Base-by-base conservation (phyloP, 257 asterid genomes). In the Nicotiana sylvestris region DNA sequence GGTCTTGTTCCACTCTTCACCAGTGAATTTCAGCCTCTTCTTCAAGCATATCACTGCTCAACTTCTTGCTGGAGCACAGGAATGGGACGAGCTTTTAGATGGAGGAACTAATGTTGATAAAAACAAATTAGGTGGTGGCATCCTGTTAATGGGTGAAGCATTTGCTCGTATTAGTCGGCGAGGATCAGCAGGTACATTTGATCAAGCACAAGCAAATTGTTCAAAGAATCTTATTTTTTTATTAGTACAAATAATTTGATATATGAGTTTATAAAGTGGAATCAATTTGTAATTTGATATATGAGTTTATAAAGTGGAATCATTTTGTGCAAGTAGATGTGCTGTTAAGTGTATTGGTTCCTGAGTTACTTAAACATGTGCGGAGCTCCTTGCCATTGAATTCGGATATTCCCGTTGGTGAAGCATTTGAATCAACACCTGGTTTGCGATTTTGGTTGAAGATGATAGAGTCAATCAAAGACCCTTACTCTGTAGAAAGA, bases 81-180 rank as follows among this genome's bases (percentile, higher is more conserved):
- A 90, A 78, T 89, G 92, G 89, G 93, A 92, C 89, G 79, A 83
- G 70, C 88, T 85, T 82, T 82, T 88, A 67, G 85, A 82, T 56
- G 86, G 80, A 83, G 85, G 87, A 78, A 84, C 84, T 83, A 79
- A 78, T 69, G 17, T 82, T 39, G 65, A 80, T 78, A 86, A 84
- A 74, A 81, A 29, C 79, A 85, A 86, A 65, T 64, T 81, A 53
- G 82, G 87, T 85, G 89, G 86, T 77, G 27, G 84, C 62, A 87
- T 92, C 67, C 83, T 87, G 81, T 92, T 96, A 86, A 84, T 84
- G 85, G 99, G 95, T 81, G 97, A 93, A 87, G 87, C 85, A 81
- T 90, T 91, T 91, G 83, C 95, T 58, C 97, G 96, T 83, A 90
- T 96, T 82, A 89, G 95, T 88, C 95, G 99, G 53, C 92, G 99